A percentile compares a stretch with the other conserved stretches of the same genome.
Evolutionary conservation across 306 rosid genomes (phyloP).

Genomic region (Chamaecrista fasciculata): DNA sequence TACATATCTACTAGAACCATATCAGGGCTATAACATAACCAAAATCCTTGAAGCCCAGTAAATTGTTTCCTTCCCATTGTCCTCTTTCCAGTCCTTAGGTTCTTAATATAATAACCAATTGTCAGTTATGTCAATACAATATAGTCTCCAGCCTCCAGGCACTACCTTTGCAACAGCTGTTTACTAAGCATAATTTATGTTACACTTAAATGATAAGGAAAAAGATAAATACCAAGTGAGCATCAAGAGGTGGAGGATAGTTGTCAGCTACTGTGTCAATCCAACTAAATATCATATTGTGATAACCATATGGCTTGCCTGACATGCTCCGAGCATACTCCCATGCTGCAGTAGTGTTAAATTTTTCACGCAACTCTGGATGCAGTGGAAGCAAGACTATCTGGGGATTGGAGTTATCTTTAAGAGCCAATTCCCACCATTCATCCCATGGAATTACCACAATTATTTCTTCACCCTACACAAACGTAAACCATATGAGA

Average conservation of each 20-base stretch:
- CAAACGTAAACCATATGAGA: slow-evolving; percentile 16
- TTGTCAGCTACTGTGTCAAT: slow-evolving; percentile 92
- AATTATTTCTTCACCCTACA: slow-evolving; percentile 93
- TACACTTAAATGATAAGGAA: neutral
- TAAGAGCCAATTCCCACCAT: slow-evolving; percentile 89
- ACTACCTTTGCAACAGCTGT: slow-evolving; percentile 16
- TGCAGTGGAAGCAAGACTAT: slow-evolving; percentile 94
- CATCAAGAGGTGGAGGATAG: slow-evolving; percentile 99
- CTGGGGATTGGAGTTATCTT: slow-evolving; percentile 89
- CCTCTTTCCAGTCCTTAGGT: neutral
- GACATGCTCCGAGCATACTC: slow-evolving; percentile 90
- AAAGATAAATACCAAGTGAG: slow-evolving; percentile 78
- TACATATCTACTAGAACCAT: neutral
- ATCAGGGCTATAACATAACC: neutral
- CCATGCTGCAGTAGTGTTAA: slow-evolving; percentile 93
- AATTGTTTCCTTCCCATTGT: neutral
- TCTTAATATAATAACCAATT: slow-evolving; percentile 7
- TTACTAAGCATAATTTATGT: slow-evolving; percentile 24
- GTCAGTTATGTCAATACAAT: neutral
- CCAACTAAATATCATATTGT: slow-evolving; percentile 99
- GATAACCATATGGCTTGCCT: slow-evolving; percentile 98
- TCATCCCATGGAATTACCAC: slow-evolving; percentile 92
- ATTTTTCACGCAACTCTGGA: slow-evolving; percentile 68
- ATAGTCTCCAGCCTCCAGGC: neutral
- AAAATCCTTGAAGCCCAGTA: neutral